A percentile compares a stretch with the other conserved stretches of the same genome.
phyloP scores from a whole-genome alignment of 306 rosid genomes.

The Cajanus cajan region DNA sequence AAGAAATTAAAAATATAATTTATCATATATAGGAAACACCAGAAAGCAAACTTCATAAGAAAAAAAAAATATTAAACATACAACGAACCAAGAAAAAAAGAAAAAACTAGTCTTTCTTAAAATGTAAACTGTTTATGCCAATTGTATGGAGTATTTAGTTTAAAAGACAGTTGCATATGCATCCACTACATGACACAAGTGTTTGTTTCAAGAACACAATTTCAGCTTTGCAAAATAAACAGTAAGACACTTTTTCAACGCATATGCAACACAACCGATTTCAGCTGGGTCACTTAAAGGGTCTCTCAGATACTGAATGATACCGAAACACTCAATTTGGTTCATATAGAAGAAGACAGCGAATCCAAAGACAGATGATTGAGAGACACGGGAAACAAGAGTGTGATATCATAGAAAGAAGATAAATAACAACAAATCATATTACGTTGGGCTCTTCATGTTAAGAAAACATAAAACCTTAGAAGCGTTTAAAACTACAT shows the following conservation, averaged over 20 bases:
- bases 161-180: background rate
- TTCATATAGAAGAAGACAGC: too few relatives aligned
- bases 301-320: too few relatives aligned
- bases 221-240: background rate
- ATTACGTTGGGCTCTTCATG: background rate
- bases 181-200: background rate
- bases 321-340: background rate
- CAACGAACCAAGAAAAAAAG: background rate
- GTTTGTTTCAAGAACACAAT: background rate
- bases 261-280: background rate
- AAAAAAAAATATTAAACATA: background rate
- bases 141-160: background rate
- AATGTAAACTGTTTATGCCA: background rate
- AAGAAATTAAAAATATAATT: too few relatives aligned
- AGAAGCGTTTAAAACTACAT: too few relatives aligned
- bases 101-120: too few relatives aligned
- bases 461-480: background rate
- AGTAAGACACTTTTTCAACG: background rate
- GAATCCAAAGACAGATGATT: background rate
- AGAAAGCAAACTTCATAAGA: background rate
- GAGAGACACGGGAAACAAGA: background rate
- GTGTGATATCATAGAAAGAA: too few relatives aligned
- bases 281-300: background rate
- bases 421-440: too few relatives aligned
- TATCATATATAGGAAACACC: background rate